Evolutionary conservation across 2,329 filamentous ascomycete genomes (phyloP).

Genomic region (Xylariales sp.): DNA sequence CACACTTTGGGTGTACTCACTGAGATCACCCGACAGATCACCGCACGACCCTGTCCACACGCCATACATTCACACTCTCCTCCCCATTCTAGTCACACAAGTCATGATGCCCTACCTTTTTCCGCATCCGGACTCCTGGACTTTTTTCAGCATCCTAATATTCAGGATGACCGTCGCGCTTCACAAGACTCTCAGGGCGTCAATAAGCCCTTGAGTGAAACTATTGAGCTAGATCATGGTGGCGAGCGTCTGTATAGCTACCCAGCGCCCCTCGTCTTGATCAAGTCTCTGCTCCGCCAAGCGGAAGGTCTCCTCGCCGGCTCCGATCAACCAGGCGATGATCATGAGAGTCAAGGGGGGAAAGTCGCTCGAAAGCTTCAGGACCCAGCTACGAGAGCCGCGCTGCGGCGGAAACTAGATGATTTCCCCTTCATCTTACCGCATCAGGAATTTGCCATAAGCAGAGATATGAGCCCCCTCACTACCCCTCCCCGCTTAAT

Average conservation of each 20-base stretch:
- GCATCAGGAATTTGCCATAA: slow-evolving; percentile 22
- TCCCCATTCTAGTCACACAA: slow-evolving; percentile 1
- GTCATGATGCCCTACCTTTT: slow-evolving; percentile 19
- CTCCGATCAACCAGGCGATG: slow-evolving; percentile 2
- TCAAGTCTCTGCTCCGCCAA: slow-evolving; percentile 35
- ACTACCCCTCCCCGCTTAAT: slow-evolving; percentile 35
- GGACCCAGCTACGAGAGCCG: slow-evolving; percentile 22
- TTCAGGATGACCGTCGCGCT: not conserved
- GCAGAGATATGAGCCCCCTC: slow-evolving; percentile 30
- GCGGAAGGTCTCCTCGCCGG: slow-evolving; percentile 12
- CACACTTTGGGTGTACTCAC: slow-evolving; percentile 31
- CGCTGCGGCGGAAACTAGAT: slow-evolving; percentile 32
- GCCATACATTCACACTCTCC: slow-evolving; percentile 5
- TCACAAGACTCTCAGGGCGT: not conserved
- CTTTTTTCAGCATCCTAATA: slow-evolving; percentile 9
- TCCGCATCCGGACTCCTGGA: slow-evolving; percentile 15
- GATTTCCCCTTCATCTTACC: slow-evolving; percentile 31
- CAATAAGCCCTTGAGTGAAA: slow-evolving; percentile 21
- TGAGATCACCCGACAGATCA: slow-evolving; percentile 35
- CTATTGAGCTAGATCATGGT: slow-evolving; percentile 32
- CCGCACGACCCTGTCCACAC: slow-evolving; percentile 28
- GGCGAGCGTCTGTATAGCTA: slow-evolving; percentile 40
- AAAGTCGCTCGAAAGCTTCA: not conserved
- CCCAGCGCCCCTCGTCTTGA: slow-evolving; percentile 37
- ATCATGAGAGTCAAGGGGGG: not conserved